Evolutionary conservation across 2,329 filamentous ascomycete genomes (phyloP), one percentile per base, ranked within the genome.

Genomic region (Samsoniella hepiali): DNA sequence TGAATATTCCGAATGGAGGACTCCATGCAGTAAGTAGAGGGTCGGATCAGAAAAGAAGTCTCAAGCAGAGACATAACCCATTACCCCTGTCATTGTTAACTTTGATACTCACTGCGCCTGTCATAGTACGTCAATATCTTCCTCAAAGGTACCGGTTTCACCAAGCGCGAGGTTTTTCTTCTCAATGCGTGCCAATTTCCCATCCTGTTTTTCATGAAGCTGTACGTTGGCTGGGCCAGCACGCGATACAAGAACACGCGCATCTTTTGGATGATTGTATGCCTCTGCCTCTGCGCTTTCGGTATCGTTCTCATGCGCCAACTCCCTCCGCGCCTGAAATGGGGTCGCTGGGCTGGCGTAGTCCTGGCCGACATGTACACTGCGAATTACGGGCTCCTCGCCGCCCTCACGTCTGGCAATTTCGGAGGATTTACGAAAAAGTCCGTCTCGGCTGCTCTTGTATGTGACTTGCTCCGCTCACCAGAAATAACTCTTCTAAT

Each of bases 351-450:
- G 44, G 31, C 29, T 7, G 54, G 62, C n/a, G 49, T 29, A n/a
- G 29, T 49, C 3, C 34, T 63, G 7, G 45, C 47, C 7, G 49
- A 53, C 32, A 40, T 38, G 29, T 63, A 58, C n/a, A 59, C 55
- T 3, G 44, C 62, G 27, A 58, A 61, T 17, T 64, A 66, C 40
- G 60, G 64, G 22, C 76, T 87, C 31, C 74, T 79, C 51, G 78
- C 87, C 71, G 81, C 81, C 7, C 78, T 87, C 74, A 77, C 84
- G 38, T 80, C 80, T 1, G 78, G 83, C 4, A 87, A 88, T 67
- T 76, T 86, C 17, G 84, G 80, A 22, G 85, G 85, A 0, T 82
- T 85, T 60, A 87, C 84, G 1, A 88, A 88, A 73, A 87, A 86
- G 67, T 78, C 79, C 1, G 79, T 82, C 13, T 81, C 82, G 5